Conservation (phyloP, 108 stramenopile species). For the Hondaea fermentalgiana region DNA sequence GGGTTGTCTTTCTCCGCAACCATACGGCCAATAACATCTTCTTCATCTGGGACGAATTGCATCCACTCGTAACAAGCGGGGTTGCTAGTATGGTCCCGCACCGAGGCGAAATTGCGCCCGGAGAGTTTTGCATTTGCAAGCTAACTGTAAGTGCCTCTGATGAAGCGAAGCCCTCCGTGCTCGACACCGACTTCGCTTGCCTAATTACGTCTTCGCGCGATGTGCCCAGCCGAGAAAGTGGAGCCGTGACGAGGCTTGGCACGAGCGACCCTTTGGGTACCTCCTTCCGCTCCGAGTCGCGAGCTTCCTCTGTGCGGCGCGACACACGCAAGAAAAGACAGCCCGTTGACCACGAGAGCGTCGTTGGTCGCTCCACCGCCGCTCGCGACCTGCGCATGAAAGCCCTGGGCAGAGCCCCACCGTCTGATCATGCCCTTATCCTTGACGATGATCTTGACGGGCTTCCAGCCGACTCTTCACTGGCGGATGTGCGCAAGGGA, state of each 20-base stretch:
- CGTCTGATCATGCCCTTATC: not conserved
- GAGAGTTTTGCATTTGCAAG: not conserved
- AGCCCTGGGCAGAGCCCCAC: not conserved
- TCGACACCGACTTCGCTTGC: not conserved
- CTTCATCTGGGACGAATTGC: not conserved
- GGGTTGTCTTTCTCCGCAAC: not conserved
- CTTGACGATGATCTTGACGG: not conserved
- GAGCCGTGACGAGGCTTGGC: not conserved
- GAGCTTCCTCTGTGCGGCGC: not conserved
- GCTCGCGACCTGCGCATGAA: not conserved
- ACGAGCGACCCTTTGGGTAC: not conserved
- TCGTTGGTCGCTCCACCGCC: not conserved
- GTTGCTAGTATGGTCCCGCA: not conserved
- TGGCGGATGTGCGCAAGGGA: not conserved
- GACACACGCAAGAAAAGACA: not conserved
- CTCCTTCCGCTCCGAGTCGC: not conserved
- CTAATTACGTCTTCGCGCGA: not conserved
- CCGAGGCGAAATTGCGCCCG: not conserved
- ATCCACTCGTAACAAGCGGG: not conserved
- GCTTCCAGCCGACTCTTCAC: not conserved
- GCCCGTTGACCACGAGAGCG: not conserved
- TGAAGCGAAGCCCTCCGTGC: not conserved
- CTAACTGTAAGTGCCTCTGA: not conserved
- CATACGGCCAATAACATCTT: not conserved
- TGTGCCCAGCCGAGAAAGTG: not conserved